These are phyloP conservation scores for Paraphoma chrysanthemicola DNA, from an alignment of 2,329 filamentous ascomycete genomes.

Conservation along the genomic window DNA sequence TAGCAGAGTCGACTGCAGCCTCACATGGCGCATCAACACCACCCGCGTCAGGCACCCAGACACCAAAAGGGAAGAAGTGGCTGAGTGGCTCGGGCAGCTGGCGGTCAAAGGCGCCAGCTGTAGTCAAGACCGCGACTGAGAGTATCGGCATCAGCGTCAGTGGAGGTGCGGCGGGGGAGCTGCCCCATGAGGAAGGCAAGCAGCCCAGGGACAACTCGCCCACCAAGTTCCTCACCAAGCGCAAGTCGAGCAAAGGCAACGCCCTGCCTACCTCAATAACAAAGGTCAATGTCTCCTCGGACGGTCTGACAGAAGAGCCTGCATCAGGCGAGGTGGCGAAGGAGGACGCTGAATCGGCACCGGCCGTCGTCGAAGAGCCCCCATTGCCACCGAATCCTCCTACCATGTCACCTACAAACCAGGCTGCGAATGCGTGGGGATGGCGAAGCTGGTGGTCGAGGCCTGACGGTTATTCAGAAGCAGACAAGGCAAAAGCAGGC, in stretches of 20 bases:
- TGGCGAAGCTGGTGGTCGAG: constrained; percentile 61
- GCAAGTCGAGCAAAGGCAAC: constrained; percentile 55
- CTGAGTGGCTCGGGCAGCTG: constrained; percentile 53
- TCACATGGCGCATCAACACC: constrained; percentile 21
- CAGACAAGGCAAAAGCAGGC: constrained; percentile 37
- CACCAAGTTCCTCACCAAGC: constrained; percentile 50
- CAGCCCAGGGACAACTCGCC: constrained; percentile 37
- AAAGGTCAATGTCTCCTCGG: constrained; percentile 53
- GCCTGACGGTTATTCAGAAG: constrained; percentile 55
- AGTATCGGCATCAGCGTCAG: constrained; percentile 56
- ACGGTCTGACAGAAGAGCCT: constrained; percentile 37
- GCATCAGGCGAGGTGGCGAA: constrained; percentile 19
- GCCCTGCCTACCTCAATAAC: constrained; percentile 55
- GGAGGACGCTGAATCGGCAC: constrained; percentile 15
- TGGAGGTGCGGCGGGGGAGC: constrained; percentile 52
- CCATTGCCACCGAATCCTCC: constrained; percentile 54
- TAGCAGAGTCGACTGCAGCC: constrained; percentile 18
- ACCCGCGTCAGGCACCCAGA: constrained; percentile 23
- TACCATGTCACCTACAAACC: constrained; percentile 12
- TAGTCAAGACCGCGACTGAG: constrained; percentile 55
- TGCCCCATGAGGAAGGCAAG: constrained; percentile 39
- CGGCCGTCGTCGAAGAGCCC: constrained; percentile 38
- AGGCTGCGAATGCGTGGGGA: constrained; percentile 32
- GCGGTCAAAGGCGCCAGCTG: constrained; percentile 55
- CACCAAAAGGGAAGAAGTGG: constrained; percentile 49